phyloP scores from a whole-genome alignment of 75 land plant genomes.

The Gnetum montanum region DNA sequence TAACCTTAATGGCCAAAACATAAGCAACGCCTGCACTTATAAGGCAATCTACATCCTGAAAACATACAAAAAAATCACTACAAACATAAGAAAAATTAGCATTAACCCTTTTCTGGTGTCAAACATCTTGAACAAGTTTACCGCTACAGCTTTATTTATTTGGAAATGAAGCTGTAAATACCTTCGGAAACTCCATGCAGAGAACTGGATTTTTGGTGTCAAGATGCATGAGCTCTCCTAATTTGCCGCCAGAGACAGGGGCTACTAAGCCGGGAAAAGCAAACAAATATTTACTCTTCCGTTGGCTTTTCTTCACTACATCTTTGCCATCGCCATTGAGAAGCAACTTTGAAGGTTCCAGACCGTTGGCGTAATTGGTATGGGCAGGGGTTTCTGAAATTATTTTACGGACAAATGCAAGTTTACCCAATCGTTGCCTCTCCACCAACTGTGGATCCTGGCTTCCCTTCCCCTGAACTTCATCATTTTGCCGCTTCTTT shows the following conservation, averaged over 20 bases:
- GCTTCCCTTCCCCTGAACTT: slow-evolving; percentile 14
- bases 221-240: slow-evolving; percentile 77
- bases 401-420: slow-evolving; percentile 23
- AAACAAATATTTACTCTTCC: slow-evolving; percentile 80
- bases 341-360: slow-evolving; percentile 39
- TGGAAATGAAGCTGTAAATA: too few relatives aligned
- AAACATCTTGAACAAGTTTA: too few relatives aligned
- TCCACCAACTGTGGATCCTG: slow-evolving; percentile 2
- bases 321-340: slow-evolving; percentile 67
- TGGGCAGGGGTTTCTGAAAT: slow-evolving; percentile 21
- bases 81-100: too few relatives aligned
- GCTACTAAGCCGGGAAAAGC: slow-evolving; percentile 86
- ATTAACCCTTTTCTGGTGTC: too few relatives aligned
- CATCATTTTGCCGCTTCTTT: too few relatives aligned
- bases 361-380: slow-evolving; percentile 2
- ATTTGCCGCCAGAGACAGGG: slow-evolving; percentile 72
- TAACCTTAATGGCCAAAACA: too few relatives aligned
- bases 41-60: too few relatives aligned
- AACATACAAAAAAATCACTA: too few relatives aligned
- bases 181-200: slow-evolving; percentile 90
- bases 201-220: slow-evolving; percentile 73
- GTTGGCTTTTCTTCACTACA: slow-evolving; percentile 67
- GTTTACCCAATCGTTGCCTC: slow-evolving; percentile 27
- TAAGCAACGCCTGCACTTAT: too few relatives aligned
- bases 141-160: too few relatives aligned